Percentiles rank a stretch among this genome's conserved stretches.
Conservation (phyloP, 371 early-diverging fungal species). For the Dichotomocladium elegans region DNA sequence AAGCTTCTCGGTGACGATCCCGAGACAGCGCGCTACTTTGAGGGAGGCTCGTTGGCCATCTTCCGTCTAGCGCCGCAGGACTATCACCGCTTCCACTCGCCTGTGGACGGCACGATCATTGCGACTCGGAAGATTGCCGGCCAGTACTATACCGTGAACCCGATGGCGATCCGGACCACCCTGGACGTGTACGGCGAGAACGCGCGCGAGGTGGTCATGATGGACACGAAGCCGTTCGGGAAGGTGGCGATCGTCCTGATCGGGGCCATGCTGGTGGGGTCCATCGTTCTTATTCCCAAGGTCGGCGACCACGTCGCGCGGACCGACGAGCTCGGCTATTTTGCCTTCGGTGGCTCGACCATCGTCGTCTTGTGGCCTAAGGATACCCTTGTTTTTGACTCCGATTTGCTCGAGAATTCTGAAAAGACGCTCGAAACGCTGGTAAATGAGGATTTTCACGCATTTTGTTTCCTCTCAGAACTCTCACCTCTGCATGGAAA, state of each 20-base stretch:
- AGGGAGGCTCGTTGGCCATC: slow-evolving; percentile 69
- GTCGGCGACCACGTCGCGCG: slow-evolving; percentile 52
- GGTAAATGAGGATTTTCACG: no score
- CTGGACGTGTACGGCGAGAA: slow-evolving; percentile 87
- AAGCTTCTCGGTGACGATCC: slow-evolving; percentile 54
- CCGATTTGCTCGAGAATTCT: slow-evolving; percentile 24
- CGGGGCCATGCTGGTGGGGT: slow-evolving; percentile 91
- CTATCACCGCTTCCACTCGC: slow-evolving; percentile 83
- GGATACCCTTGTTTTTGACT: slow-evolving; percentile 19
- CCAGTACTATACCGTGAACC: slow-evolving; percentile 81
- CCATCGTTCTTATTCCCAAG: slow-evolving; percentile 65
- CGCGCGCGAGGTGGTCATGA: slow-evolving; percentile 64
- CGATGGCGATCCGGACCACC: slow-evolving; percentile 79
- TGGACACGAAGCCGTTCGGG: slow-evolving; percentile 71
- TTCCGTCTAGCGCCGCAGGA: slow-evolving; percentile 89
- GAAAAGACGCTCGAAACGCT: slow-evolving; percentile 24
- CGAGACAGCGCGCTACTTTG: slow-evolving; percentile 48
- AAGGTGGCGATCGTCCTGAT: slow-evolving; percentile 70
- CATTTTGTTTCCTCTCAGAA: background rate
- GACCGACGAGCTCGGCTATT: slow-evolving; percentile 83
- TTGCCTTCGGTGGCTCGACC: slow-evolving; percentile 81
- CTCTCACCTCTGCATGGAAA: background rate
- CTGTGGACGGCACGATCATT: slow-evolving; percentile 69
- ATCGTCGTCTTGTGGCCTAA: slow-evolving; percentile 69
- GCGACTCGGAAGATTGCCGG: slow-evolving; percentile 63